Base-by-base conservation (phyloP, 2,329 filamentous ascomycete species). In the Botrytis porri region DNA sequence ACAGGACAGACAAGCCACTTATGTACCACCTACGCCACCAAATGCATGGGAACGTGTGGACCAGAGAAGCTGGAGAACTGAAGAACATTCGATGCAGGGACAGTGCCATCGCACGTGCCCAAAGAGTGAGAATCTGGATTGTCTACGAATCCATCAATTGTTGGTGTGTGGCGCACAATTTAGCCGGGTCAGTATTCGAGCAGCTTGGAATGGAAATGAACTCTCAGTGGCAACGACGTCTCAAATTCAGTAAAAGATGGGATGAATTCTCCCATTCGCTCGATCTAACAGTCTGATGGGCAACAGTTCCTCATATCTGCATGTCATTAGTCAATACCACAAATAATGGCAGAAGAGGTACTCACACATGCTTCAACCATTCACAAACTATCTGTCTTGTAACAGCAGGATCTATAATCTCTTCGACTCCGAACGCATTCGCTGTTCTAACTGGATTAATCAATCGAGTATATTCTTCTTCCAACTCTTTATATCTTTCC, bases 381-480 rank as follows among this genome's bases (percentile, higher is more conserved):
- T 85, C 83, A 74, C 84, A 86, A 54, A 86, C 85, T 14, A 89
- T 80, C n/a, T 80, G 79, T 69, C 89, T 83, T 4, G 89, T 91
- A 73, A 85, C 83, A 45, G 86, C 87, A 7, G 88, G 89, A 80
- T 91, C 89, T 59, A 91, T 87, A 63, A 91, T 90, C 79, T 91
- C 89, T 80, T 90, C 88, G 0, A 90, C 83, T 0, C 87, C 87
- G 80, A 91, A 91, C 18, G 85, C 84, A 81, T 90, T 90, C 20
- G 89, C 89, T 6, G 88, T 90, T 25, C 89, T 82, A 1, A 91
- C 87, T 0, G 89, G 89, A 75, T 90, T 91, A 87, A 90, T 90
- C 75, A 91, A 77, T 35, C 88, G 82, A 51, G 84, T 81, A 78
- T 91, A 91, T 79, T 89, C 88, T 37, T 87, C 84, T 62, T 90